Percentiles rank a stretch among this genome's conserved stretches.
Evolutionary conservation across 768 basidiomycete species (phyloP).

Genomic region (Strobilomyces dryophilus): DNA sequence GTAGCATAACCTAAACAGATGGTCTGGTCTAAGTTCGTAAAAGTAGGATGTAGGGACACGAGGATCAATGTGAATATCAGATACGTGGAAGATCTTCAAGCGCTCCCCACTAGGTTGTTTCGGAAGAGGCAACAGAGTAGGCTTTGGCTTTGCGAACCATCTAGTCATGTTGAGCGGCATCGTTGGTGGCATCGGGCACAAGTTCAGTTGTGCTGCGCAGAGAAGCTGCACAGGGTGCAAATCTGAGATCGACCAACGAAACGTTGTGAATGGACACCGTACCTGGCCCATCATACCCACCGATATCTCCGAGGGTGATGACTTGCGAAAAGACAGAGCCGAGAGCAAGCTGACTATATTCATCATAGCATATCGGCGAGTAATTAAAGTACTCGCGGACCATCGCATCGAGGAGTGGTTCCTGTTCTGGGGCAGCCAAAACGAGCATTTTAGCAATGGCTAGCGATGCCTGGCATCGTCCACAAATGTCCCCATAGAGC

Average conservation of each 20-base stretch:
- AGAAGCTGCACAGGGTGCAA: conserved; percentile 14
- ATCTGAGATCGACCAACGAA: not conserved
- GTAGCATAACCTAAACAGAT: conserved; percentile 52
- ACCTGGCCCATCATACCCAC: conserved; percentile 51
- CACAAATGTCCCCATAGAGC: conserved; percentile 35
- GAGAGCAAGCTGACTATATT: conserved; percentile 32
- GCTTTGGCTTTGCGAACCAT: conserved; percentile 54
- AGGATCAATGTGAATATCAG: conserved; percentile 50
- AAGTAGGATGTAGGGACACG: conserved; percentile 32
- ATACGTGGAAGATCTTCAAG: conserved; percentile 46
- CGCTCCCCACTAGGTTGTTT: conserved; percentile 41
- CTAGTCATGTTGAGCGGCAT: conserved; percentile 40
- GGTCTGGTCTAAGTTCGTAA: not conserved
- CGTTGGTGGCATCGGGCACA: conserved; percentile 38
- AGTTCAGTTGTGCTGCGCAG: conserved; percentile 34
- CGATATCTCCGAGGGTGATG: conserved; percentile 42
- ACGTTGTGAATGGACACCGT: not conserved
- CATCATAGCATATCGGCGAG: conserved; percentile 31
- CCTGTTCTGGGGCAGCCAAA: conserved; percentile 38
- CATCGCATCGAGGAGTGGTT: conserved; percentile 36
- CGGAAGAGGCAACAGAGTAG: conserved; percentile 39
- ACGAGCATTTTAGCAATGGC: conserved; percentile 39
- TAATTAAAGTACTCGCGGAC: conserved; percentile 41
- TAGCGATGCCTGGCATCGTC: conserved; percentile 37
- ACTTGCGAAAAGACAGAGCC: conserved; percentile 45